phyloP scores from a whole-genome alignment of 2,329 filamentous ascomycete genomes.

The Phaeosphaeria sp. region DNA sequence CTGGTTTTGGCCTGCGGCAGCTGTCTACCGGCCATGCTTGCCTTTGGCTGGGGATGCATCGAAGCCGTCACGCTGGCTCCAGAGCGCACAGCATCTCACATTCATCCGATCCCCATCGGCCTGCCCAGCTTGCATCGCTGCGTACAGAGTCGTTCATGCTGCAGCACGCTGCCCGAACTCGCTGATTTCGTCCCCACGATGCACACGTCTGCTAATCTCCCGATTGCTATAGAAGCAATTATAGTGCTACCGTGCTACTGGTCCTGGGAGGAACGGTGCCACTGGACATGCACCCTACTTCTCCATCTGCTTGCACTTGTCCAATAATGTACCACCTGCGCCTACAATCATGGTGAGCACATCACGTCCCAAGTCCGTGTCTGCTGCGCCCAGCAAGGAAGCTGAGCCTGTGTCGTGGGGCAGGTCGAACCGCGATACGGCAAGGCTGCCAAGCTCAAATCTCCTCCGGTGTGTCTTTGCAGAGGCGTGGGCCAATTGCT shows the following conservation, averaged over 20 bases:
- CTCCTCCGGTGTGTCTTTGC: background rate
- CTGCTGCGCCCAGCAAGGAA: conserved; percentile 9
- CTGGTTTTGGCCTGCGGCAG: conserved; percentile 43
- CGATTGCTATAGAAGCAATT: conserved; percentile 28
- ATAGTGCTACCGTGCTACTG: conserved; percentile 38
- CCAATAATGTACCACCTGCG: background rate
- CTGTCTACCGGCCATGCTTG: conserved; percentile 38
- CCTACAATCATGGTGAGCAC: conserved; percentile 6
- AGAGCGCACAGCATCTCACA: conserved; percentile 32
- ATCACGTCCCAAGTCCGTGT: conserved; percentile 14
- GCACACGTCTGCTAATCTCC: conserved; percentile 25
- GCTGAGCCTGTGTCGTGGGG: conserved; percentile 5
- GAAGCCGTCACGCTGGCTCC: conserved; percentile 37
- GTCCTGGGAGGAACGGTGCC: conserved; percentile 30
- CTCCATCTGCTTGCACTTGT: background rate
- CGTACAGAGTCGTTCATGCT: conserved; percentile 22
- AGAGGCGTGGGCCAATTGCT: conserved; percentile 21
- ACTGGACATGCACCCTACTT: background rate
- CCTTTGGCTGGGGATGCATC: conserved; percentile 28
- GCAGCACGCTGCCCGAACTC: conserved; percentile 25
- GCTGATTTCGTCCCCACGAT: conserved; percentile 13
- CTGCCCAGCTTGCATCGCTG: conserved; percentile 13
- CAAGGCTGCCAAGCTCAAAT: conserved; percentile 18
- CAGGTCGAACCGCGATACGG: conserved; percentile 12
- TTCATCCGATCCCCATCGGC: conserved; percentile 33